These are phyloP conservation scores for Starmerella powellii DNA, from an alignment of 805 yeast genomes.

Conservation along the genomic window DNA sequence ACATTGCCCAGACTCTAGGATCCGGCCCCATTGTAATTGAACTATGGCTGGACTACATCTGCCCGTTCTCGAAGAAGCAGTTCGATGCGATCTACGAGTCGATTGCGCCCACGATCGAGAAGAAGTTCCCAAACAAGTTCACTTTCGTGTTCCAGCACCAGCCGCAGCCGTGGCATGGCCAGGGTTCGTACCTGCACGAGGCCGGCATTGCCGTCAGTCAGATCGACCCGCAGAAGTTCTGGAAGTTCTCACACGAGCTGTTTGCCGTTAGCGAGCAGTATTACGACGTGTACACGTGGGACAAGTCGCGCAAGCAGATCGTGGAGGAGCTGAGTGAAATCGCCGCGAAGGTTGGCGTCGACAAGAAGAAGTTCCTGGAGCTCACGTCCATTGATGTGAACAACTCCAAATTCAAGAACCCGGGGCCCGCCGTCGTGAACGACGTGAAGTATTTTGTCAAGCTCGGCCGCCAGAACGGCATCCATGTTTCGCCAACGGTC, in stretches of 20 bases:
- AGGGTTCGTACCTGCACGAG: conserved; percentile 56
- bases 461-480: conserved; percentile 61
- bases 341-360: conserved; percentile 35
- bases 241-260: conserved; percentile 45
- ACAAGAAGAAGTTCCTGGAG: conserved; percentile 29
- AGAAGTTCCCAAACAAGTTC: conserved; percentile 38
- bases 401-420: conserved; percentile 34
- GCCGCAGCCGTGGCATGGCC: conserved; percentile 87
- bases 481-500: conserved; percentile 79
- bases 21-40: conserved; percentile 21
- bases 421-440: conserved; percentile 45
- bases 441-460: conserved; percentile 66
- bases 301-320: conserved; percentile 44
- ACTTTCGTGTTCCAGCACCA: conserved; percentile 58
- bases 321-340: conserved; percentile 42
- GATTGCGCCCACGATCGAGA: conserved; percentile 42
- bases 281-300: conserved; percentile 49
- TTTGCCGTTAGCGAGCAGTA: conserved; percentile 44
- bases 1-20: conserved; percentile 20
- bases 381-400: conserved; percentile 28
- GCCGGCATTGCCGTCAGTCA: conserved; percentile 57
- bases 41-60: conserved; percentile 32
- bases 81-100: conserved; percentile 41
- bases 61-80: conserved; percentile 60
- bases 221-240: conserved; percentile 41